phyloP scores from a whole-genome alignment of 192 early-diverging fungal genomes.

The Radiomyces spectabilis region DNA sequence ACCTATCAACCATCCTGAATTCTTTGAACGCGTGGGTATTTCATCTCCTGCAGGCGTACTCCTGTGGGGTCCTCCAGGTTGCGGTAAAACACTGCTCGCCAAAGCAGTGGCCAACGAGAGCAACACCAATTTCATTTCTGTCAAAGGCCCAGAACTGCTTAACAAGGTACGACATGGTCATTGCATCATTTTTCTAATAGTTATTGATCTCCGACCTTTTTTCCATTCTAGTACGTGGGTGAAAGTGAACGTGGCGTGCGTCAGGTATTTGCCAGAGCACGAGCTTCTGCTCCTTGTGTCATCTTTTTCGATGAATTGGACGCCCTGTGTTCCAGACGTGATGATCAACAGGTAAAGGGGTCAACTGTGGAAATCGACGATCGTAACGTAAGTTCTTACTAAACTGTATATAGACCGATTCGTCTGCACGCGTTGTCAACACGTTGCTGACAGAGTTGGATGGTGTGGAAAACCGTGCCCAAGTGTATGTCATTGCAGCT shows the following conservation, averaged over 20 bases:
- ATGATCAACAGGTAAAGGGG: slow-evolving; percentile 70
- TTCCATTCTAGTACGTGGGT: slow-evolving; percentile 72
- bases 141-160: slow-evolving; percentile 95
- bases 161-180: slow-evolving; percentile 63
- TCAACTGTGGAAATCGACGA: slow-evolving; percentile 1
- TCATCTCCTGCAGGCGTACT: slow-evolving; percentile 87
- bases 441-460: slow-evolving; percentile 95
- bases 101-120: slow-evolving; percentile 98
- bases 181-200: not conserved
- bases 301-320: slow-evolving; percentile 99
- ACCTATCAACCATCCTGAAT: slow-evolving; percentile 85
- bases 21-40: slow-evolving; percentile 86
- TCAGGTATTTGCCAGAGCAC: slow-evolving; percentile 90
- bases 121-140: slow-evolving; percentile 96
- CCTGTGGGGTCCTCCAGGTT: slow-evolving; percentile 96
- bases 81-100: slow-evolving; percentile 95
- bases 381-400: not conserved
- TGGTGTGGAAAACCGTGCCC: slow-evolving; percentile 81
- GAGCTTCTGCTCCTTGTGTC: slow-evolving; percentile 89
- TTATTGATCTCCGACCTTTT: not conserved
- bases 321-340: slow-evolving; percentile 84
- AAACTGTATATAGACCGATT: slow-evolving; percentile 62
- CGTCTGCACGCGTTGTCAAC: slow-evolving; percentile 92
- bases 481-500: slow-evolving; percentile 95
- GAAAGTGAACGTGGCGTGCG: slow-evolving; percentile 96